Base-by-base conservation (phyloP, 495 filamentous ascomycete genomes). In the Aspergillus sparsus region DNA sequence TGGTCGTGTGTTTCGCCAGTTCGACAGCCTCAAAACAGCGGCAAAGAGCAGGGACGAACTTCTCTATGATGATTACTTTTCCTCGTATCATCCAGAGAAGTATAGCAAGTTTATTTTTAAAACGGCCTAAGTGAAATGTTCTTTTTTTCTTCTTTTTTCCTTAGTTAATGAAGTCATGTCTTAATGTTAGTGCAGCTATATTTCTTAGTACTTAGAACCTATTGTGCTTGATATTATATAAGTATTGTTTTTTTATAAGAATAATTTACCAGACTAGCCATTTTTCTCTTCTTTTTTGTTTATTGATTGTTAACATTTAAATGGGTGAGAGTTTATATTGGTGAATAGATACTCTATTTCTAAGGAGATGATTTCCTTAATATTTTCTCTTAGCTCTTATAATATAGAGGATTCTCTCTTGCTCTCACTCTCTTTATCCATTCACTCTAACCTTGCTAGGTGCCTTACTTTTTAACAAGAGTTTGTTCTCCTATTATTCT, bases 1-100 rank as follows among this genome's bases (percentile, higher is more conserved):
- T 12, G 69, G 66, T 12, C 59, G 54, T 11, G 55, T 74, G 11
- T 76, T 74, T 49, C 66, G 68, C 6, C 58, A 68, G 9, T 76
- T 72, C 41, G 61, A 64, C 32, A 61, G 64, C 46, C 42, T 74
- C 50, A 60, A 66, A 46, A 62, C 64, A 10, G 56, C 66, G 11
- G 32, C 32, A 5, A 69, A 66, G 35, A 63, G 49, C 8, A 6
- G 35, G 0, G 53, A 70, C 2, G 65, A 70, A 50, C 21, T 69
- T 7, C n/a, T 67, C 10, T 64, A 66, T 42, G 36, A 67, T 52
- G 66, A 71, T 55, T 65, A 65, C 36, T 71, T 71, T 58, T 66
- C 70, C n/a, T 57, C 53, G 4, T 67, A 66, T 49, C 62, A 66
- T 49, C 56, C 68, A 1, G 53, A 65, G 49, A 51, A 66, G 35